Conservation (phyloP, 2,329 filamentous ascomycete species). For the Aspergillus fumigatiaffinis region DNA sequence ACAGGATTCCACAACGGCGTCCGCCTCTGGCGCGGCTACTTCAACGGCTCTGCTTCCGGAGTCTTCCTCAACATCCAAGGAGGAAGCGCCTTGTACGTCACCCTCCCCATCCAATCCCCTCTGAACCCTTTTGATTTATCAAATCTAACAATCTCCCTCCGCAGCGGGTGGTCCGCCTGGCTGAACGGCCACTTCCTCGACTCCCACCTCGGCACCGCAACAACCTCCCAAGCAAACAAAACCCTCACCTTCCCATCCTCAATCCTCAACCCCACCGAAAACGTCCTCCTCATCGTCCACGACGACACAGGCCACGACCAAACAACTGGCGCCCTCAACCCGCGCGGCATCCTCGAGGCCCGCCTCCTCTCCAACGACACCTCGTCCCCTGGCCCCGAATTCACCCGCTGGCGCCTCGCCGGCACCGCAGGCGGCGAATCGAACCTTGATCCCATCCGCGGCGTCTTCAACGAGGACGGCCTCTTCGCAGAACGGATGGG, state of each 20-base stretch:
- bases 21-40: slow-evolving; percentile 45
- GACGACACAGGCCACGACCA: slow-evolving; percentile 45
- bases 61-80: slow-evolving; percentile 51
- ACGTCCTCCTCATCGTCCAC: slow-evolving; percentile 58
- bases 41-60: slow-evolving; percentile 33
- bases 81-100: slow-evolving; percentile 46
- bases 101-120: not conserved
- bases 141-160: not conserved
- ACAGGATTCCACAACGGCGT: slow-evolving; percentile 42
- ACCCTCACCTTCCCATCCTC: slow-evolving; percentile 50
- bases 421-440: slow-evolving; percentile 53
- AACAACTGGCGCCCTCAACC: slow-evolving; percentile 27
- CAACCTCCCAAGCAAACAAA: slow-evolving; percentile 19
- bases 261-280: slow-evolving; percentile 44
- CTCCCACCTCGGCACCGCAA: slow-evolving; percentile 47
- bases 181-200: slow-evolving; percentile 56
- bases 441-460: slow-evolving; percentile 54
- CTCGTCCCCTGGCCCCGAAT: slow-evolving; percentile 38
- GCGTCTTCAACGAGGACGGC: slow-evolving; percentile 56
- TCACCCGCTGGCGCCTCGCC: slow-evolving; percentile 56
- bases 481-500: slow-evolving; percentile 56
- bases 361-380: slow-evolving; percentile 38
- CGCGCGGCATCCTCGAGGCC: slow-evolving; percentile 42
- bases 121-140: not conserved
- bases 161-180: slow-evolving; percentile 54